Evolutionary conservation across 2,329 filamentous ascomycete species (phyloP).

Genomic region (Diaporthe sp.): DNA sequence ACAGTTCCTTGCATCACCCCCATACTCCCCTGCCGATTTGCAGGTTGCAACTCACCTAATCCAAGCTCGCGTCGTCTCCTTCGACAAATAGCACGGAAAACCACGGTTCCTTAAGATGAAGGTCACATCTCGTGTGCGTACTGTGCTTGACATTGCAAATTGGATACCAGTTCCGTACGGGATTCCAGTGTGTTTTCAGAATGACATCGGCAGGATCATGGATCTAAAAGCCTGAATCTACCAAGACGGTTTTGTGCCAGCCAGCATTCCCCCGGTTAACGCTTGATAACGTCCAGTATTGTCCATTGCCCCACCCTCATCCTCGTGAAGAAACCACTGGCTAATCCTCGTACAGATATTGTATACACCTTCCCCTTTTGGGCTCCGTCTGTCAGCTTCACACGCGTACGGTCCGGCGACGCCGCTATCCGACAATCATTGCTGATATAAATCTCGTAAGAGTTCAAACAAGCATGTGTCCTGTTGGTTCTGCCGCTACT

Average conservation of each 20-base stretch:
- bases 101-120: too few relatives aligned
- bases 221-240: neutral
- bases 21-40: fast-evolving
- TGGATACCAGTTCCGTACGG: neutral
- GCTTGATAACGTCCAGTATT: neutral
- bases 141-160: neutral
- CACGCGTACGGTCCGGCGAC: fast-evolving
- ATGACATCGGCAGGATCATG: too few relatives aligned
- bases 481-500: too few relatives aligned
- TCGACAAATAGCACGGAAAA: neutral
- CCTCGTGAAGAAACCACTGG: neutral
- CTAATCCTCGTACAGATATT: neutral
- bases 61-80: too few relatives aligned
- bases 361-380: neutral
- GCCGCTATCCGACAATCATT: too few relatives aligned
- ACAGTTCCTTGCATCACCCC: neutral
- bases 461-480: too few relatives aligned
- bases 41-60: neutral
- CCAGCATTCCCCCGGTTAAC: neutral
- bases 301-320: too few relatives aligned
- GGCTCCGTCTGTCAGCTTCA: neutral
- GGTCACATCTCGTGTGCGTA: too few relatives aligned
- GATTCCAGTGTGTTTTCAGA: neutral
- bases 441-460: too few relatives aligned
- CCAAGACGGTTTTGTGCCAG: neutral